phyloP scores from a whole-genome alignment of 2,329 filamentous ascomycete genomes.

The Ceratocystis cacaofunesta region DNA sequence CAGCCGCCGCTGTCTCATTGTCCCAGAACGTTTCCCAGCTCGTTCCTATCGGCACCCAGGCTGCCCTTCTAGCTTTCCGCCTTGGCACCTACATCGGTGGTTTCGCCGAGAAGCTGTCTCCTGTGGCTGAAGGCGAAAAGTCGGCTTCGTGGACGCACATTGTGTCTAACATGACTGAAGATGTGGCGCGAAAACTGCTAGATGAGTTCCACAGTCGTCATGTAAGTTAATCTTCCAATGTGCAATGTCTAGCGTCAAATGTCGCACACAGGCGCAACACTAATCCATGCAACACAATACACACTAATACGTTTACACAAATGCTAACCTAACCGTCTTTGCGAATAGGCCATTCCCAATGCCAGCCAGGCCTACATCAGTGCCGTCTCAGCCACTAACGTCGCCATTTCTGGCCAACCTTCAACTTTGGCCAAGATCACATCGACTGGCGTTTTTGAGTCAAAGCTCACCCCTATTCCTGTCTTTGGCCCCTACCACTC shows the following conservation, averaged over 20 bases:
- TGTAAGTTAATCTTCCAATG: slow-evolving; percentile 24
- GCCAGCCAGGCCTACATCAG: slow-evolving; percentile 40
- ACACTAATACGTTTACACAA: background rate
- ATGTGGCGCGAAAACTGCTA: slow-evolving; percentile 36
- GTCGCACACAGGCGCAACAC: background rate
- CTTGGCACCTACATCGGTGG: slow-evolving; percentile 41
- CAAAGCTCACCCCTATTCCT: slow-evolving; percentile 34
- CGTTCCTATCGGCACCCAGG: slow-evolving; percentile 46
- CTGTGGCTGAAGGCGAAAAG: slow-evolving; percentile 23
- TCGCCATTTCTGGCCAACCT: slow-evolving; percentile 42
- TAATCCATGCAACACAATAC: background rate
- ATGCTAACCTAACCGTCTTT: slow-evolving; percentile 10
- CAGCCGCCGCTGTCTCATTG: slow-evolving; percentile 52
- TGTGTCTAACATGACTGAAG: slow-evolving; percentile 40
- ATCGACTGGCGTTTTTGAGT: slow-evolving; percentile 27
- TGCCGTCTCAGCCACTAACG: slow-evolving; percentile 32
- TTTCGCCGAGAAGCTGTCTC: slow-evolving; percentile 33
- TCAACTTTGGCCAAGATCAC: slow-evolving; percentile 32
- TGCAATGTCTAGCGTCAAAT: no score
- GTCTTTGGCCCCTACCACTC: slow-evolving; percentile 45
- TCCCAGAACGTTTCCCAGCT: slow-evolving; percentile 47
- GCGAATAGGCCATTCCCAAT: slow-evolving; percentile 24
- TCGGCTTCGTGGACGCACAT: slow-evolving; percentile 54
- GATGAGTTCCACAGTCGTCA: slow-evolving; percentile 42
- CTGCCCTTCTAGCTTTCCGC: slow-evolving; percentile 52